Evolutionary conservation across 148 eudicot genomes (phyloP), one percentile per base, ranked within the genome.

Genomic region (Rhododendron griersonianum): DNA sequence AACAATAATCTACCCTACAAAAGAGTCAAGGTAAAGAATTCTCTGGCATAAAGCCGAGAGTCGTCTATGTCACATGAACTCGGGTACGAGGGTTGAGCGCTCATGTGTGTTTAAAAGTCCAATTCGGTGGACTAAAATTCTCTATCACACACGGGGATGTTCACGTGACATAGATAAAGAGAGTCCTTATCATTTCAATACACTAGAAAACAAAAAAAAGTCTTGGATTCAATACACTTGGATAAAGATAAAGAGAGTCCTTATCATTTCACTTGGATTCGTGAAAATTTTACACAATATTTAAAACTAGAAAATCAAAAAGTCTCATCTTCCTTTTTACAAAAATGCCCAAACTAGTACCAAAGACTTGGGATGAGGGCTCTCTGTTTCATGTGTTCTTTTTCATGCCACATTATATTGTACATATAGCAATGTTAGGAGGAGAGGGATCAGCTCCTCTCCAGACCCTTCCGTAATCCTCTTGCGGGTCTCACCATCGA

Each of bases 301-400:
- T 48, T 11, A n/a, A 85, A 83, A 83, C 78, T 65, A 85, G 76
- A 84, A 88, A 88, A 86, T 53, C 85, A 89, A 92, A 89, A 92
- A 94, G 94, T 98, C 96, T 92, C 96, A 82, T 96, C 97, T 93
- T 91, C 96, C 95, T 91, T 91, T 88, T 83, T 90, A 91, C 91
- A 93, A 90, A 90, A 92, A 89, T 81, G 87, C 91, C 92, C 91
- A 91, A 88, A 76, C 78, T 83, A 78, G 77, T 59, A 48, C 77
- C 44, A 25, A 88, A 50, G 85, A 67, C 61, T 85, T 19, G 92
- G 95, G 88, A 86, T 88, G 94, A 93, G 98, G 98, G 98, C 98
- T 92, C 84, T 91, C 85, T 85, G 69, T 76, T 81, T 47, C 86
- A 57, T 83, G 37, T 87, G 79, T 86, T 69, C 85, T 86, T 87